Conservation (phyloP, 2,329 filamentous ascomycete species). For the Aspergillus flavus region DNA sequence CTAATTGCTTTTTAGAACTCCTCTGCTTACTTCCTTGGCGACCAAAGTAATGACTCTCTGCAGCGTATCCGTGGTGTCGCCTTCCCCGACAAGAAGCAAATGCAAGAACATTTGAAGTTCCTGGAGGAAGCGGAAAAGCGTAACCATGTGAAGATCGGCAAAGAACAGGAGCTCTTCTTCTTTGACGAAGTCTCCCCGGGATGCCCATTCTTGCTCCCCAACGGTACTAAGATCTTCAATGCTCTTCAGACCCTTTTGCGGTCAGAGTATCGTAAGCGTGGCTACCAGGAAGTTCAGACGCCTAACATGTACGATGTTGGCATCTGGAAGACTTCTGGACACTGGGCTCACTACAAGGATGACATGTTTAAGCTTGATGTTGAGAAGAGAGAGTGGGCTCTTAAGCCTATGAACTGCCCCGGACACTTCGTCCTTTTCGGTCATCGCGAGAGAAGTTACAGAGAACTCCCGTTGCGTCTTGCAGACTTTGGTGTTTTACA, state of each 20-base stretch:
- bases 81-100: slow-evolving; percentile 94
- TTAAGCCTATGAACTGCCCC: slow-evolving; percentile 99
- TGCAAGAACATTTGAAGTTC: slow-evolving; percentile 91
- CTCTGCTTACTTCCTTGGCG: slow-evolving; percentile 89
- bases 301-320: slow-evolving; percentile 96
- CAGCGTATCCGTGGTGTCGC: slow-evolving; percentile 97
- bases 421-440: slow-evolving; percentile 89
- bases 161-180: slow-evolving; percentile 96
- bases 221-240: slow-evolving; percentile 93
- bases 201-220: slow-evolving; percentile 87
- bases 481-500: slow-evolving; percentile 96
- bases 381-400: slow-evolving; percentile 80
- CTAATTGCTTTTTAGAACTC: slow-evolving; percentile 58
- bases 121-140: slow-evolving; percentile 97
- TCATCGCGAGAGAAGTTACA: slow-evolving; percentile 81
- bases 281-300: slow-evolving; percentile 92
- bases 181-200: slow-evolving; percentile 94
- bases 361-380: slow-evolving; percentile 88
- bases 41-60: slow-evolving; percentile 89
- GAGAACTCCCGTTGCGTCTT: slow-evolving; percentile 86
- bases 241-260: slow-evolving; percentile 79
- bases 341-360: slow-evolving; percentile 92
- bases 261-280: slow-evolving; percentile 87
- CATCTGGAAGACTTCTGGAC: slow-evolving; percentile 91
- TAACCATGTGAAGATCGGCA: slow-evolving; percentile 90